Percentiles rank a stretch among this genome's conserved stretches.
phyloP scores from a whole-genome alignment of 768 basidiomycete genomes.

The Infundibulicybe gibba region DNA sequence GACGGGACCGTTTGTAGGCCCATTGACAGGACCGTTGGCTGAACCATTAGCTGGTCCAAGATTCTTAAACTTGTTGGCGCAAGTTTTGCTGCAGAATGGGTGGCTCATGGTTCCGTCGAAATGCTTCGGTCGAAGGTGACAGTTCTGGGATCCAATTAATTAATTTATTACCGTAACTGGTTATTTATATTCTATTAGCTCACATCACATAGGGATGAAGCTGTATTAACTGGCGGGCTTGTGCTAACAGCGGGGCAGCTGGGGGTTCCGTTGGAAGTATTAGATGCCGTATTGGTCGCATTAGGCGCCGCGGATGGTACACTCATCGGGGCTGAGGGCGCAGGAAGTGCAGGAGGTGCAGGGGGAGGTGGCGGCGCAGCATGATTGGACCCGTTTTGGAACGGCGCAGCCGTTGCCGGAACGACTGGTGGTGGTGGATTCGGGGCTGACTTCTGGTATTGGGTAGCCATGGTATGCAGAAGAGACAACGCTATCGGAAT shows the following conservation, averaged over 20 bases:
- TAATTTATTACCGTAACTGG: slow-evolving; percentile 4
- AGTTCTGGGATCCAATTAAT: slow-evolving; percentile 34
- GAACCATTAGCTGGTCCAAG: slow-evolving; percentile 18
- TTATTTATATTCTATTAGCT: slow-evolving; percentile 13
- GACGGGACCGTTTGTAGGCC: slow-evolving; percentile 8
- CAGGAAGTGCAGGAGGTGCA: slow-evolving; percentile 17
- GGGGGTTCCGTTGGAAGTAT: background rate
- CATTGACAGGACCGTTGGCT: slow-evolving; percentile 49
- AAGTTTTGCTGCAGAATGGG: slow-evolving; percentile 57
- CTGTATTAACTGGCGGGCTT: slow-evolving; percentile 23
- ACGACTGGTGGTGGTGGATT: slow-evolving; percentile 21
- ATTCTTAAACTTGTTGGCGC: slow-evolving; percentile 42
- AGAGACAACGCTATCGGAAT: slow-evolving; percentile 44
- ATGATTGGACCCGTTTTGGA: too few relatives aligned
- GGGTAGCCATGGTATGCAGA: slow-evolving; percentile 32
- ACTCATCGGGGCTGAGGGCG: slow-evolving; percentile 25
- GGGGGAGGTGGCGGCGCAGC: slow-evolving; percentile 8
- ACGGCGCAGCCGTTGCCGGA: too few relatives aligned
- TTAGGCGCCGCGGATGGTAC: slow-evolving; percentile 21
- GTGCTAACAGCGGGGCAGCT: slow-evolving; percentile 11
- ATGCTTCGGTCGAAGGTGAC: slow-evolving; percentile 52
- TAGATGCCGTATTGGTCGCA: slow-evolving; percentile 16
- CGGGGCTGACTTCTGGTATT: slow-evolving; percentile 24
- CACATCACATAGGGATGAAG: slow-evolving; percentile 49
- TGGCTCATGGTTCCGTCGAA: slow-evolving; percentile 53